A percentile compares a stretch with the other conserved stretches of the same genome.
These are phyloP conservation scores for Apiospora hydei DNA, from an alignment of 2,329 filamentous ascomycete genomes.

Conservation along the genomic window DNA sequence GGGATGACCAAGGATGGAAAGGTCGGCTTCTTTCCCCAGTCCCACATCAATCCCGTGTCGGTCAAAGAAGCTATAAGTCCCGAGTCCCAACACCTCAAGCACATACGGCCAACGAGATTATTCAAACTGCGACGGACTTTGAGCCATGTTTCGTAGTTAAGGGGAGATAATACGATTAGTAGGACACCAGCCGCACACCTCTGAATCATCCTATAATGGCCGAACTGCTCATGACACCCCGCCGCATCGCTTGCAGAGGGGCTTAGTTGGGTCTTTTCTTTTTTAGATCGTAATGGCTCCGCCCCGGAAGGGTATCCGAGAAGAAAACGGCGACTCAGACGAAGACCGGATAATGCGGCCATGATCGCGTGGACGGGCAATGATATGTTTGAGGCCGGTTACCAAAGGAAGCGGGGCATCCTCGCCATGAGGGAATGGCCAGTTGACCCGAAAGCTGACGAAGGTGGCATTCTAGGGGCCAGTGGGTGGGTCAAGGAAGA, in stretches of 20 bases:
- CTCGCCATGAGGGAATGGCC: constrained; percentile 74
- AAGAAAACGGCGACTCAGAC: too few species aligned
- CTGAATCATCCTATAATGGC: too few species aligned
- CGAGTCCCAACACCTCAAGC: constrained; percentile 31
- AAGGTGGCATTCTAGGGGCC: constrained; percentile 64
- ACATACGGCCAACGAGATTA: constrained; percentile 7
- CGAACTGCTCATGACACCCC: too few species aligned
- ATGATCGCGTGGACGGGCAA: constrained; percentile 97
- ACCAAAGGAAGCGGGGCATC: constrained; percentile 66
- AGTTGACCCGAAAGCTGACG: constrained; percentile 66
- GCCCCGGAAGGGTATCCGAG: too few species aligned
- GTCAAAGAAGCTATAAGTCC: constrained; percentile 46
- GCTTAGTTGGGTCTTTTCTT: too few species aligned
- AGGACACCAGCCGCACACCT: not conserved
- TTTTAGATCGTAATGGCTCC: too few species aligned
- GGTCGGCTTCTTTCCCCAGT: constrained; percentile 60
- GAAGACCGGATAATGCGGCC: constrained; percentile 94
- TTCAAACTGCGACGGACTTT: constrained; percentile 21
- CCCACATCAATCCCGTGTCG: constrained; percentile 55
- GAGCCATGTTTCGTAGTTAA: constrained; percentile 1
- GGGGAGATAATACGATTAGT: too few species aligned
- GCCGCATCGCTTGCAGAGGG: too few species aligned
- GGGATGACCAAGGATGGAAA: constrained; percentile 60
- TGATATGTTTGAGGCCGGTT: constrained; percentile 89
- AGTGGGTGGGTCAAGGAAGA: constrained; percentile 51